Percentiles rank a stretch among this genome's conserved stretches.
Evolutionary conservation across 768 basidiomycete species (phyloP).

Genomic region (Lactarius sanguifluus): DNA sequence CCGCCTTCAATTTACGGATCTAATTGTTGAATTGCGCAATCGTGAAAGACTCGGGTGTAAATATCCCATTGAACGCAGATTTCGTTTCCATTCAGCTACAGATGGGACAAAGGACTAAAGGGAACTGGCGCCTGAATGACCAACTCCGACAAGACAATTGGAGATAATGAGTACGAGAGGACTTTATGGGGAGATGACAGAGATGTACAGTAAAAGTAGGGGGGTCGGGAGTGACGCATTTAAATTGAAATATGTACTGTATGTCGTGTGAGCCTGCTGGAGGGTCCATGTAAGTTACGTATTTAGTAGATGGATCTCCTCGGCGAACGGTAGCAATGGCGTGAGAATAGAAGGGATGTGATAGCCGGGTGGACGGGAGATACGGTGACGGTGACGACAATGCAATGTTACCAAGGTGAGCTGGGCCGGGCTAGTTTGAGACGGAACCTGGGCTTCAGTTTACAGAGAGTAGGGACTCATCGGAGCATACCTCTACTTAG

Average conservation of each 20-base stretch:
- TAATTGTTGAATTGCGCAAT: not conserved
- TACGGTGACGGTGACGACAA: constrained; percentile 1
- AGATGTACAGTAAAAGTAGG: not conserved
- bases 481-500: not conserved
- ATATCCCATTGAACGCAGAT: not conserved
- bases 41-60: not conserved
- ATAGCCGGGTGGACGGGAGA: constrained; percentile 14
- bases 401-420: constrained; percentile 2
- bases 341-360: constrained; percentile 19
- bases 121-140: not conserved
- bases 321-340: constrained; percentile 13
- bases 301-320: constrained; percentile 25
- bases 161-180: not conserved
- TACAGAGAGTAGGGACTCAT: constrained; percentile 3
- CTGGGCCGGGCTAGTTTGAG: not conserved
- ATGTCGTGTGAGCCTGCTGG: constrained; percentile 2
- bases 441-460: not conserved
- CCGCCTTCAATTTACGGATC: constrained; percentile 1
- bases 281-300: constrained; percentile 10
- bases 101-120: not conserved
- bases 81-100: not conserved
- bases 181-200: not conserved
- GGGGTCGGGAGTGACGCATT: constrained; percentile 6
- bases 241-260: constrained; percentile 25
- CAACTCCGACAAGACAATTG: not conserved